Percentiles rank a stretch among this genome's conserved stretches.
Conservation (phyloP, 352 stramenopile genomes). For the Globisporangium nodosum region DNA sequence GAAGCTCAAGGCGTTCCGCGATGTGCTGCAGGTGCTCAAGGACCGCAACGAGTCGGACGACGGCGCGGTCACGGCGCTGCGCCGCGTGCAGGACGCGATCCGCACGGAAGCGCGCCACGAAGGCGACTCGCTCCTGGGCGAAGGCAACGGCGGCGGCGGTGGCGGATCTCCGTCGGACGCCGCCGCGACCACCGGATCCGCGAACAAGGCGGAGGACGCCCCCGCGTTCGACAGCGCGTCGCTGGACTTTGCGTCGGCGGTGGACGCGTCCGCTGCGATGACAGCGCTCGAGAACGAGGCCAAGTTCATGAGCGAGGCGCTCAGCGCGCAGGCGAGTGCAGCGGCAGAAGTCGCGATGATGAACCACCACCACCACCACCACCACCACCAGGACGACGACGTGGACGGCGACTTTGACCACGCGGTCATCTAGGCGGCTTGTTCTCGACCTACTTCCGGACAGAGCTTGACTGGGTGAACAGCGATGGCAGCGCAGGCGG, state of each 20-base stretch:
- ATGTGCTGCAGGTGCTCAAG: slow-evolving; percentile 70
- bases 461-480: too few relatives aligned
- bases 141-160: neutral
- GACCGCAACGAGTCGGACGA: slow-evolving; percentile 64
- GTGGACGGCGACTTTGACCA: slow-evolving; percentile 3
- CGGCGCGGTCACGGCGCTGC: slow-evolving; percentile 42
- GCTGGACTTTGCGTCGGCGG: slow-evolving; percentile 10
- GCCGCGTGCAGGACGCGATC: slow-evolving; percentile 62
- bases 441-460: too few relatives aligned
- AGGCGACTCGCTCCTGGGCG: neutral
- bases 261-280: slow-evolving; percentile 8
- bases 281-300: slow-evolving; percentile 12
- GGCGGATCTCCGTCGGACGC: too few relatives aligned
- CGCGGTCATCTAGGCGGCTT: neutral
- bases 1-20: slow-evolving; percentile 74
- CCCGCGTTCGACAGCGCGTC: slow-evolving; percentile 10
- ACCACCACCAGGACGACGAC: slow-evolving; percentile 3
- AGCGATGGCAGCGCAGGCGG: too few relatives aligned
- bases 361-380: neutral
- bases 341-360: neutral
- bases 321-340: neutral
- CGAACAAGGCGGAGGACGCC: neutral
- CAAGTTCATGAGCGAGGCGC: slow-evolving; percentile 15
- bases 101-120: slow-evolving; percentile 34
- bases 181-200: too few relatives aligned